phyloP scores from a whole-genome alignment of 148 eudicot genomes.

The Amaranthus hypochondriacus region DNA sequence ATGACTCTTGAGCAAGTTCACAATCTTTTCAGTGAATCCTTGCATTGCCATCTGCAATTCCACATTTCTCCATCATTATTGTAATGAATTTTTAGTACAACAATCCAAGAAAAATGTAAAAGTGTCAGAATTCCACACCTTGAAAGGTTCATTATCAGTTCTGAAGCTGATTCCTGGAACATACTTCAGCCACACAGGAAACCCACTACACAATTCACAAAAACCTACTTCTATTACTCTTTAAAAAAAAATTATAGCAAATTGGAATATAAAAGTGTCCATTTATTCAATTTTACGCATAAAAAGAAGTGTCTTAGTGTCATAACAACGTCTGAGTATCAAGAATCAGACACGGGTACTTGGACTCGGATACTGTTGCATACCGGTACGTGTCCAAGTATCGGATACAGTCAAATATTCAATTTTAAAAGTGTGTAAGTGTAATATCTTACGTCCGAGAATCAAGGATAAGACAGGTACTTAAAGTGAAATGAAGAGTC shows the following conservation, averaged over 20 bases:
- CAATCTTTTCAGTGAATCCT: constrained; percentile 74
- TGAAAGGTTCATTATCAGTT: constrained; percentile 85
- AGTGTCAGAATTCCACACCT: constrained; percentile 38
- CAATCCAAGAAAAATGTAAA: not conserved
- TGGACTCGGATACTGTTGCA: too few species aligned
- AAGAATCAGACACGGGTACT: too few species aligned
- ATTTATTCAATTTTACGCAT: too few species aligned
- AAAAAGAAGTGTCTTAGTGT: too few species aligned
- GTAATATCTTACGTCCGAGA: too few species aligned
- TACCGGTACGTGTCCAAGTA: too few species aligned
- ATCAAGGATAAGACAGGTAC: too few species aligned
- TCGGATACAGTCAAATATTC: too few species aligned
- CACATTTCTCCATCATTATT: not conserved
- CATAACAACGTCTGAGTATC: too few species aligned
- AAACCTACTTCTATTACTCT: not conserved
- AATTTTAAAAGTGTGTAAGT: too few species aligned
- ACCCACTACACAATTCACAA: constrained; percentile 52
- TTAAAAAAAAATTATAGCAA: not conserved
- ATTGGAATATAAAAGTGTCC: not conserved
- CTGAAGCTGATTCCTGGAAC: constrained; percentile 93
- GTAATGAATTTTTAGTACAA: not conserved
- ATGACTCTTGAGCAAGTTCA: constrained; percentile 68
- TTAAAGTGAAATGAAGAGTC: too few species aligned
- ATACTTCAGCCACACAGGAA: constrained; percentile 94
- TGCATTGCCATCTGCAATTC: constrained; percentile 68